Conservation (phyloP, 306 rosid species). For the Canavalia ensiformis region DNA sequence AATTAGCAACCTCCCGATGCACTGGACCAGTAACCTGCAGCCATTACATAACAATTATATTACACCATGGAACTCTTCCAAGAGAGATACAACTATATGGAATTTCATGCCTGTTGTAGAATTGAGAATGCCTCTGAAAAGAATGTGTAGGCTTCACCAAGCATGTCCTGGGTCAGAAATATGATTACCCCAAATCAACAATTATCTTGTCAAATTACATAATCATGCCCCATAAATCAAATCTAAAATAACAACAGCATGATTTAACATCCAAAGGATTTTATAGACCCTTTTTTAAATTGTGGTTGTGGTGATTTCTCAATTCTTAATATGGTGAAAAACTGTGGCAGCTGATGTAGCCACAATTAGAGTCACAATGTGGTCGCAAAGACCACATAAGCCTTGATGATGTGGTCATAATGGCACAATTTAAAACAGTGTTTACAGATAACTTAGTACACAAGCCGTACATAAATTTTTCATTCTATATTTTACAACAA, state of each 20-base stretch:
- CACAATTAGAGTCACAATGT: neutral
- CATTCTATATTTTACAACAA: neutral
- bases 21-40: slow-evolving; percentile 90
- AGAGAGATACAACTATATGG: slow-evolving; percentile 23
- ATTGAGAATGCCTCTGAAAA: slow-evolving; percentile 85
- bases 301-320: neutral
- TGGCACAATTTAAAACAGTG: neutral
- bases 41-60: slow-evolving; percentile 26
- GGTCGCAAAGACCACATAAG: neutral
- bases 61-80: slow-evolving; percentile 2
- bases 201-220: neutral
- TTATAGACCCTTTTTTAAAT: neutral
- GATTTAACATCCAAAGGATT: slow-evolving; percentile 29
- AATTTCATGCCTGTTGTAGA: slow-evolving; percentile 76
- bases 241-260: neutral
- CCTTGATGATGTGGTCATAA: neutral
- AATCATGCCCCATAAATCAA: slow-evolving; percentile 19
- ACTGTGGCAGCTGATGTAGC: neutral
- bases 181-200: neutral
- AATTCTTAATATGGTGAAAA: neutral
- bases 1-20: slow-evolving; percentile 94
- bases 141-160: slow-evolving; percentile 77
- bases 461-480: neutral
- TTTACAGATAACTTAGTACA: neutral
- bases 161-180: slow-evolving; percentile 69